These are phyloP conservation scores for Agroathelia rolfsii DNA, from an alignment of 1,284 basidiomycete genomes.

Conservation along the genomic window DNA sequence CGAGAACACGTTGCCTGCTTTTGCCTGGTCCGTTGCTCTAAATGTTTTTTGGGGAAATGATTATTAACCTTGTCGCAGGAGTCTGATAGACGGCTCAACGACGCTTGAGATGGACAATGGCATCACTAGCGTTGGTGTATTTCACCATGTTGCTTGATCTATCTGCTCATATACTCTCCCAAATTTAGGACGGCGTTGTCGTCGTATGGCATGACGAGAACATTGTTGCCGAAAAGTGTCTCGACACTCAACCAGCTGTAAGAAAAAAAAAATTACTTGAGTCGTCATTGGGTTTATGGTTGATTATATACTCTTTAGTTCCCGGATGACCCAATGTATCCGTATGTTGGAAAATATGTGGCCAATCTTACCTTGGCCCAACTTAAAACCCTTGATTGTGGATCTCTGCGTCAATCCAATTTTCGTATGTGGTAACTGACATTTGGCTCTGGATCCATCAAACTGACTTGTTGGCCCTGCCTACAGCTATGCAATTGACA, in stretches of 20 bases:
- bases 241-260: slow-evolving; percentile 55
- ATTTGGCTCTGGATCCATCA: slow-evolving; percentile 1
- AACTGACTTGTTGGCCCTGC: slow-evolving; percentile 1
- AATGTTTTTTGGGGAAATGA: slow-evolving; percentile 5
- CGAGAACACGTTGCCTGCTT: slow-evolving; percentile 61
- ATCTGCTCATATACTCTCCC: slow-evolving; percentile 9
- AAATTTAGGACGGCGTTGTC: slow-evolving; percentile 59
- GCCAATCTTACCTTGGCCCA: slow-evolving; percentile 72
- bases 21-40: slow-evolving; percentile 49
- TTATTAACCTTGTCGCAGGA: slow-evolving; percentile 29
- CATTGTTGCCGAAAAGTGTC: slow-evolving; percentile 52
- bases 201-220: slow-evolving; percentile 75
- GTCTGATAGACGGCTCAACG: slow-evolving; percentile 61
- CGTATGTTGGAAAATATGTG: slow-evolving; percentile 67
- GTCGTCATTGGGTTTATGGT: slow-evolving; percentile 3
- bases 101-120: slow-evolving; percentile 74
- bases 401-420: slow-evolving; percentile 49
- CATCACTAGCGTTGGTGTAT: slow-evolving; percentile 45
- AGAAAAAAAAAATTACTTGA: slow-evolving; percentile 12
- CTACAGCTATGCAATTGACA: slow-evolving; percentile 49
- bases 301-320: slow-evolving; percentile 23
- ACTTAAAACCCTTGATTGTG: slow-evolving; percentile 70
- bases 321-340: slow-evolving; percentile 46
- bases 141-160: slow-evolving; percentile 1
- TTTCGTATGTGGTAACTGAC: slow-evolving; percentile 57